Evolutionary conservation across 139 green algal species (phyloP), one percentile per base, ranked within the genome.

Genomic region (Haematococcus lacustris): DNA sequence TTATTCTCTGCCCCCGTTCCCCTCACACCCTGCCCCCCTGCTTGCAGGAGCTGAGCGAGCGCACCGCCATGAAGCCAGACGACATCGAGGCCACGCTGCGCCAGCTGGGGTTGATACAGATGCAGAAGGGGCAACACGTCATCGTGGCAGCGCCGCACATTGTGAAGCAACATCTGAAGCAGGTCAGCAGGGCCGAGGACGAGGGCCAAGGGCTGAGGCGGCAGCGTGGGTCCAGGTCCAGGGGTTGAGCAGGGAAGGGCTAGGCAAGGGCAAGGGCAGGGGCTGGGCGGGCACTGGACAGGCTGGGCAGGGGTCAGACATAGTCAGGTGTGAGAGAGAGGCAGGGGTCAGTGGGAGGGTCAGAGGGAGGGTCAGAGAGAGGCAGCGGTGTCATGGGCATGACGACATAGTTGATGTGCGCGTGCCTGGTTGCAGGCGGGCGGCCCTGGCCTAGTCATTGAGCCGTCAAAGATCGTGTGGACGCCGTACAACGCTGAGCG

Each of bases 61-160:
- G 94, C 68, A 98, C 95, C 28, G 88, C 87, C 73, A 98, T 99
- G 83, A 94, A 94, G 75, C 87, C 85, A 2, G 94, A 99, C n/a
- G 96, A 99, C 88, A 93, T 98, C 75, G 91, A 97, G 61, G 86
- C 78, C 71, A 98, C 94, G 38, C 84, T 99, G 82, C 86, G 84
- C 71, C 64, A 83, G 68, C 75, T 94, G 50, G 69, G 85, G 38
- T 75, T 95, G 17, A 85, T 94, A 40, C 79, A 84, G 79, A 93
- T 94, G 78, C 80, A 90, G 67, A 93, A 93, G 79, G 84, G 81
- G 32, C 78, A 89, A 81, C 86, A 93, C 77, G 87, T 91, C 43
- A 79, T 93, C 57, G 82, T 71, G 41, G 82, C 82, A 3, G 82
- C 77, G 51, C 85, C 83, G 32, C 82, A 84, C 68, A 71, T 90